These are phyloP conservation scores for Cornus florida DNA, from an alignment of 148 eudicot genomes.

Conservation along the genomic window DNA sequence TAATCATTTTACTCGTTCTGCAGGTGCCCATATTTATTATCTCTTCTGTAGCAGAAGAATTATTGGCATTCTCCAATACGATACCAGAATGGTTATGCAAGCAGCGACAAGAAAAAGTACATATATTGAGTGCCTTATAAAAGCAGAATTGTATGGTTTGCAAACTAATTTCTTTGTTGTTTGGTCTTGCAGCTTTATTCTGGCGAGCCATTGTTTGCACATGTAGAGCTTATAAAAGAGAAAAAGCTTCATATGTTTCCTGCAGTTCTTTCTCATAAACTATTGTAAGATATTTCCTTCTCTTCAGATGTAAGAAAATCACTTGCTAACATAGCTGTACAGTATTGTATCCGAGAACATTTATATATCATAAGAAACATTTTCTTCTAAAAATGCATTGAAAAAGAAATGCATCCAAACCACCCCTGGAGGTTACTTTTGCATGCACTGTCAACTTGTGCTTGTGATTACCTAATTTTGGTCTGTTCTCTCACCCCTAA, in stretches of 20 bases:
- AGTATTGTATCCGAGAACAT: not conserved
- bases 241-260: constrained; percentile 65
- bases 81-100: constrained; percentile 86
- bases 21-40: constrained; percentile 76
- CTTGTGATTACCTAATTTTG: not conserved
- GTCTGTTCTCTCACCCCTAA: not conserved
- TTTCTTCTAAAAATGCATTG: not conserved
- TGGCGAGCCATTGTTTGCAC: constrained; percentile 73
- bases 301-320: not conserved
- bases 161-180: constrained; percentile 1
- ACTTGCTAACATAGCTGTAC: not conserved
- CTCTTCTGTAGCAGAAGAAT: constrained; percentile 83
- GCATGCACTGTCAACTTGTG: not conserved
- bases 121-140: not conserved
- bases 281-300: constrained; percentile 53
- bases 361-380: not conserved
- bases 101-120: constrained; percentile 77
- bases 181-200: constrained; percentile 65
- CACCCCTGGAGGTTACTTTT: not conserved
- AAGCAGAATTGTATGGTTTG: not conserved
- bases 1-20: not conserved
- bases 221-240: constrained; percentile 65
- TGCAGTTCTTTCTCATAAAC: constrained; percentile 51
- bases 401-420: not conserved
- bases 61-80: constrained; percentile 62